Conservation (phyloP, 305 asterid species). For the Solanum hybrid region DNA sequence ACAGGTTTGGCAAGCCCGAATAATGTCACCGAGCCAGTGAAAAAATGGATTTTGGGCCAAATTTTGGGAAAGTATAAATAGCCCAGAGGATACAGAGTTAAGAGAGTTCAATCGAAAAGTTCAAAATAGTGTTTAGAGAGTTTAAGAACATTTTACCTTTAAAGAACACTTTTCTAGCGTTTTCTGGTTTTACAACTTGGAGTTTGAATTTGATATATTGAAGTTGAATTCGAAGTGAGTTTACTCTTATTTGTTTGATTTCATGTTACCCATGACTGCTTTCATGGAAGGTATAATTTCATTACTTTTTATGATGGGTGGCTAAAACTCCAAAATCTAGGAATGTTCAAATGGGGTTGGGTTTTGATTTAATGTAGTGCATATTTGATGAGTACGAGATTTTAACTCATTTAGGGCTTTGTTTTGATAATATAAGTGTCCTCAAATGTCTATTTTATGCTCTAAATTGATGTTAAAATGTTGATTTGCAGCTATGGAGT, state of each 20-base stretch:
- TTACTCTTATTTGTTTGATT: not conserved
- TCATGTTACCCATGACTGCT: not conserved
- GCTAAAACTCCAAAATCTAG: not conserved
- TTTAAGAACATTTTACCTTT: not conserved
- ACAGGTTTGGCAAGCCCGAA: too few species aligned
- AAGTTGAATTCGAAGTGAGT: not conserved
- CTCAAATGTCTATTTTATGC: too few species aligned
- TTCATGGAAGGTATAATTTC: not conserved
- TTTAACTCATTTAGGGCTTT: too few species aligned
- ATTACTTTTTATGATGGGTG: not conserved
- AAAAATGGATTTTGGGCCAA: not conserved
- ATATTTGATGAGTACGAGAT: too few species aligned
- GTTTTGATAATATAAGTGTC: too few species aligned
- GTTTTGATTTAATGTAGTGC: too few species aligned
- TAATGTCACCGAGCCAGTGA: not conserved
- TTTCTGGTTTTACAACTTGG: not conserved
- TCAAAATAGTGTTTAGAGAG: not conserved
- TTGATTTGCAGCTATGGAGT: too few species aligned
- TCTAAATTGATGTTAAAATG: too few species aligned
- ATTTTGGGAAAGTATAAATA: not conserved
- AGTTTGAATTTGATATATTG: not conserved
- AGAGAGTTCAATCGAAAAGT: not conserved
- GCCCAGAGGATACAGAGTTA: not conserved
- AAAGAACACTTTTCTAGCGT: not conserved
- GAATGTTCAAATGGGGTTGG: too few species aligned